A percentile compares a stretch with the other conserved stretches of the same genome.
These are phyloP conservation scores for Ilyonectria robusta DNA, from an alignment of 2,329 filamentous ascomycete species.

Conservation along the genomic window DNA sequence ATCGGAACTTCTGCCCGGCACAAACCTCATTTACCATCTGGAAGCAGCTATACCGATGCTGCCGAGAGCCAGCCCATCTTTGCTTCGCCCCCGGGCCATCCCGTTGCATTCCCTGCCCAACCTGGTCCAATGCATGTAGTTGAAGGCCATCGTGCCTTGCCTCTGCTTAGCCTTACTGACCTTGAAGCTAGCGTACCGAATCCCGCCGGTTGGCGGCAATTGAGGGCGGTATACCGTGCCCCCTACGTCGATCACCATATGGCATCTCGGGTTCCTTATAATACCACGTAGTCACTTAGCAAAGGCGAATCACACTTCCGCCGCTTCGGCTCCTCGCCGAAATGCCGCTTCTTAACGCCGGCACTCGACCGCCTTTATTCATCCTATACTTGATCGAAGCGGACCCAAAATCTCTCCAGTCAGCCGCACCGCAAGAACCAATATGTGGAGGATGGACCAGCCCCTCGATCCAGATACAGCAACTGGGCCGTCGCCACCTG, in stretches of 20 bases:
- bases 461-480: neutral
- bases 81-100: conserved; percentile 12
- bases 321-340: conserved; percentile 2
- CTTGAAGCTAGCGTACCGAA: neutral
- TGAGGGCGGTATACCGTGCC: neutral
- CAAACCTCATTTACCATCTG: conserved; percentile 2
- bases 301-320: neutral
- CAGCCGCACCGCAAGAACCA: conserved; percentile 4
- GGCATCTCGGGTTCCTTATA: neutral
- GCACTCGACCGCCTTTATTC: conserved; percentile 3
- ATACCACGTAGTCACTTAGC: neutral
- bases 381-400: conserved; percentile 1
- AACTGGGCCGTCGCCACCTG: neutral
- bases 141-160: neutral
- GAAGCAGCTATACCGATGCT: conserved; percentile 9
- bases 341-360: conserved; percentile 18
- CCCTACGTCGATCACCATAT: conserved; percentile 10
- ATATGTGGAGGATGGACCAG: neutral
- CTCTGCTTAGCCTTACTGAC: neutral
- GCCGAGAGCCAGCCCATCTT: conserved; percentile 1
- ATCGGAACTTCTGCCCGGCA: conserved; percentile 29
- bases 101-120: conserved; percentile 6
- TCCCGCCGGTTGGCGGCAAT: conserved; percentile 1
- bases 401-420: neutral
- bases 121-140: neutral